Base-by-base conservation (phyloP, 345 rosid species). In the Populus simonii region DNA sequence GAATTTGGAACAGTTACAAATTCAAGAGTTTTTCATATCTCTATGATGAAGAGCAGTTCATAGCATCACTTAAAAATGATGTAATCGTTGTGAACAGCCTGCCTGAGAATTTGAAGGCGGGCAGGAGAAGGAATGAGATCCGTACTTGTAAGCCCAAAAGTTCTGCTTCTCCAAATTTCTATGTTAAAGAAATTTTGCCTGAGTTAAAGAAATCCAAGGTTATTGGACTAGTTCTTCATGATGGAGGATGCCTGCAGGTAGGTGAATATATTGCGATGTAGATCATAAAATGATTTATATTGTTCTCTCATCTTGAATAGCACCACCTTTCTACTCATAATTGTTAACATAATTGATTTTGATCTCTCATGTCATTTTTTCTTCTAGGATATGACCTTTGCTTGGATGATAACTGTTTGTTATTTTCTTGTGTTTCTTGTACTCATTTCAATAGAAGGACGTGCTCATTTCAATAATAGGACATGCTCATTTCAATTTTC, bases 161-260 rank as follows among this genome's bases (percentile, higher is more conserved):
- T 86, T 84, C 88, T 73, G 88, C 98, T 76, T 89, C 98, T 76
- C 87, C 93, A 53, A 84, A 79, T 75, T 94, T 87, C 83, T 96
- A 96, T 85, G 80, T 92, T 35, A 87, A 88, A 75, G 96, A 94
- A 81, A 84, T 96, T 82, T 85, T 94, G 82, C 98, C 93, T 1
- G 84, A 82, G 80, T 84, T 96, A 78, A 90, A 87, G 89, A 90
- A 88, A 82, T 83, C 89, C 61, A 88, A 84, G 85, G 98, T 86
- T 72, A 76, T 94, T 83, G 99, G 97, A 27, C 80, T 96, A 81
- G 79, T 94, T 77, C 80, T 96, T 57, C 81, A 86, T 43, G 90
- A 89, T 87, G 99, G 99, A 76, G 99, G 98, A 77, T 90, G 97
- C 85, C 80, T 96, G 82, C 93, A 93, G 98, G 99, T 94, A 76